These are phyloP conservation scores for Gleditsia sinensis DNA, from an alignment of 306 rosid genomes.

Conservation along the genomic window DNA sequence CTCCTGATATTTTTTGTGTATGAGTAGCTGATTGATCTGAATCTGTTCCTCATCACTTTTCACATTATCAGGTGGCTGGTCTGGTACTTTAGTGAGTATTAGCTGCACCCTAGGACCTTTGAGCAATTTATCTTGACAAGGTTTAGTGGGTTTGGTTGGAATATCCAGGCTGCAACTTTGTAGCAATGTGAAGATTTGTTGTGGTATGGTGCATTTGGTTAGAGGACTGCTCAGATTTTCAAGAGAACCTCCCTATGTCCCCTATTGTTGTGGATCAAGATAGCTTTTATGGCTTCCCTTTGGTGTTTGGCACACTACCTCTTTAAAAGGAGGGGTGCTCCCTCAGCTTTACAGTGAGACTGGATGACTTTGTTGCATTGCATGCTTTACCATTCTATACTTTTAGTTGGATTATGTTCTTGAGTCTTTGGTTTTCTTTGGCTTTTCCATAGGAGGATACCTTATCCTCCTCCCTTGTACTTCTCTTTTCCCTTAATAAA, in stretches of 20 bases:
- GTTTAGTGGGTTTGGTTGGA: background rate
- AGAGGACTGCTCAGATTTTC: background rate
- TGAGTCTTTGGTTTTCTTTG: background rate
- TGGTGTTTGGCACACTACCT: background rate
- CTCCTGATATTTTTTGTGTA: background rate
- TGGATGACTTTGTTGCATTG: background rate
- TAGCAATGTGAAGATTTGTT: background rate
- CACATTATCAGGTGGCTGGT: background rate
- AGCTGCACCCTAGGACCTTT: background rate
- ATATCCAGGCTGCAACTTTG: background rate
- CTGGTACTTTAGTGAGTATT: background rate
- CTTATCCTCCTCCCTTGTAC: background rate
- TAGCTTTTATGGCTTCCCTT: background rate
- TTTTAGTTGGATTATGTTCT: background rate
- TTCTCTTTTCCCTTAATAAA: background rate
- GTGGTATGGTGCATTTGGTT: background rate
- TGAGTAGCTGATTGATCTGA: background rate
- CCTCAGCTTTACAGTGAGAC: background rate
- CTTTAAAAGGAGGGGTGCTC: background rate
- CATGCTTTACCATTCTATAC: background rate
- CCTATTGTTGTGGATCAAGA: background rate
- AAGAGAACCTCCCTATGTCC: background rate
- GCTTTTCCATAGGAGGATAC: background rate
- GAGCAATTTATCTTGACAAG: background rate
- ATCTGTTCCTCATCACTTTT: background rate